These are phyloP conservation scores for Rutstroemia sp. DNA, from an alignment of 2,329 filamentous ascomycete species.

Conservation along the genomic window DNA sequence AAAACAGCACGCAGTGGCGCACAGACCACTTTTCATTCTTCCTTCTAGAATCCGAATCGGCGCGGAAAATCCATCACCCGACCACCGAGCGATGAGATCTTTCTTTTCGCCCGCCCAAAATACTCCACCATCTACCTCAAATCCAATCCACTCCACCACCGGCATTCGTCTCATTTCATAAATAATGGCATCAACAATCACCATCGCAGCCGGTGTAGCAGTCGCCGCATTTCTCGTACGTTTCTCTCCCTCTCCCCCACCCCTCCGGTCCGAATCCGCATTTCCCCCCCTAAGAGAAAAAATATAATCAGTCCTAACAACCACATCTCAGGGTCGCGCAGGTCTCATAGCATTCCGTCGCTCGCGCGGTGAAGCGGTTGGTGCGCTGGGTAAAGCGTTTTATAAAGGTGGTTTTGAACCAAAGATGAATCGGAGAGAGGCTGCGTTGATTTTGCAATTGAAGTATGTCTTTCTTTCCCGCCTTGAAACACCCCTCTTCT, in stretches of 20 bases:
- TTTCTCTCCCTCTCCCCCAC: constrained; percentile 7
- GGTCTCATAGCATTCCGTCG: constrained; percentile 83
- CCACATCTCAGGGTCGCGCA: constrained; percentile 65
- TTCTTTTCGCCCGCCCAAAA: too few species aligned
- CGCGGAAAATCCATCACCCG: too few species aligned
- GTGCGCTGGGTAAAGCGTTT: constrained; percentile 80
- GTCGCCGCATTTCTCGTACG: constrained; percentile 59
- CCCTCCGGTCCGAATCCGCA: constrained; percentile 12
- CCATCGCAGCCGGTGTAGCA: constrained; percentile 53
- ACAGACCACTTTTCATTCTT: too few species aligned
- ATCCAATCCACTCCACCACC: background rate
- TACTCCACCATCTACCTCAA: background rate
- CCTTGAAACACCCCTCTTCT: too few species aligned
- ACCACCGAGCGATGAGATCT: too few species aligned
- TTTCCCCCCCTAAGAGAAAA: background rate
- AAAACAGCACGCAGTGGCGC: too few species aligned
- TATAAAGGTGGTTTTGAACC: constrained; percentile 99
- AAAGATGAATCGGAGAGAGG: constrained; percentile 89
- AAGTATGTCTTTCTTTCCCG: constrained; percentile 49
- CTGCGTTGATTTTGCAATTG: constrained; percentile 81
- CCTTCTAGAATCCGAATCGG: too few species aligned
- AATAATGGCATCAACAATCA: constrained; percentile 50
- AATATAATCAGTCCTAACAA: background rate
- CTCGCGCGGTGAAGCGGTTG: constrained; percentile 65
- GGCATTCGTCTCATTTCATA: background rate